Evolutionary conservation across 306 rosid species (phyloP).

Genomic region (Acacia crassicarpa): DNA sequence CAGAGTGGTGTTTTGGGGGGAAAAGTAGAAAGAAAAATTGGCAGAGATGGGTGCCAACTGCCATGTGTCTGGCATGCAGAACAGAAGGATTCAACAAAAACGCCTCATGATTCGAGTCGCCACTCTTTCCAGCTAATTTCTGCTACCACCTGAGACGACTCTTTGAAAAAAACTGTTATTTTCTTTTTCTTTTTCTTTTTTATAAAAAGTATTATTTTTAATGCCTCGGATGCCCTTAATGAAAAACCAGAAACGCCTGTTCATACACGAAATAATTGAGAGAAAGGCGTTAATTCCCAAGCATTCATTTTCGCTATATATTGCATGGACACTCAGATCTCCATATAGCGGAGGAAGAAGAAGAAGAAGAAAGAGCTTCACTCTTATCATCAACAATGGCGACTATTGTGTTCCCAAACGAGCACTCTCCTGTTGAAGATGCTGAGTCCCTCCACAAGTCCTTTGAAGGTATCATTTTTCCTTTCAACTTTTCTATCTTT

Average conservation of each 20-base stretch:
- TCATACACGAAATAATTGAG: conserved; percentile 11
- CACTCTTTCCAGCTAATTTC: neutral
- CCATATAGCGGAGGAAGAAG: neutral
- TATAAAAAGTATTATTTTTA: neutral
- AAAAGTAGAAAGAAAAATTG: too few species aligned
- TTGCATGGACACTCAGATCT: neutral
- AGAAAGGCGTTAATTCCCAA: conserved; percentile 29
- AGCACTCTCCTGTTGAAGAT: conserved; percentile 44
- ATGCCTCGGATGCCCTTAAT: neutral
- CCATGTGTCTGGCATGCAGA: neutral
- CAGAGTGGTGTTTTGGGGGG: too few species aligned
- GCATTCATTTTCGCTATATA: conserved; percentile 5
- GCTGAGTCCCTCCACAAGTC: conserved; percentile 57
- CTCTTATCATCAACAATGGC: conserved; percentile 41
- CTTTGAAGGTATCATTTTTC: conserved; percentile 41
- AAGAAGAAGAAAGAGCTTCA: neutral
- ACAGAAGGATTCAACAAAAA: neutral
- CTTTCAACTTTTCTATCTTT: neutral
- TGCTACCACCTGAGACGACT: too few species aligned
- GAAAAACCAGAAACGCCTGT: conserved; percentile 18
- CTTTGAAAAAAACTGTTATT: too few species aligned
- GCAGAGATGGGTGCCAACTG: neutral
- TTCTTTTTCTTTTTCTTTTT: neutral
- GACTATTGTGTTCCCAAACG: conserved; percentile 31
- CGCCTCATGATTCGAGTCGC: neutral